Evolutionary conservation across 2,329 filamentous ascomycete genomes (phyloP).

Genomic region (Pseudofabraea citricarpa): DNA sequence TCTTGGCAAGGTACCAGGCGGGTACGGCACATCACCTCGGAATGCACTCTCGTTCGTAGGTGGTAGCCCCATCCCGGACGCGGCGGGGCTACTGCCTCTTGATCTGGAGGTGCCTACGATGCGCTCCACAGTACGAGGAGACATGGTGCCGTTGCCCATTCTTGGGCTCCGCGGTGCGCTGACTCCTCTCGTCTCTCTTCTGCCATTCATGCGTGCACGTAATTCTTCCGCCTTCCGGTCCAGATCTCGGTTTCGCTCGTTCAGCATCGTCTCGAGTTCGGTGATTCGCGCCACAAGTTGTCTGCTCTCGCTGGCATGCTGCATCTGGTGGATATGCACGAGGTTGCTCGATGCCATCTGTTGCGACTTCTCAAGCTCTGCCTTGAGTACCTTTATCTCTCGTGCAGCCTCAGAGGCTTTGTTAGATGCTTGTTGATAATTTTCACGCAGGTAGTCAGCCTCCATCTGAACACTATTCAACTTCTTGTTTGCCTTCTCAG

Average conservation of each 20-base stretch:
- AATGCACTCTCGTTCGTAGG: neutral
- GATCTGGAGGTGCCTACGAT: neutral
- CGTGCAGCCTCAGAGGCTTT: slow-evolving; percentile 11
- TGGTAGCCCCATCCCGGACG: neutral
- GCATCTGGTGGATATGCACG: slow-evolving; percentile 24
- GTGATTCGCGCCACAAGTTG: slow-evolving; percentile 26
- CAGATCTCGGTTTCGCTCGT: slow-evolving; percentile 30
- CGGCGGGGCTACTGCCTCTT: neutral
- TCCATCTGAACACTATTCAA: slow-evolving; percentile 15
- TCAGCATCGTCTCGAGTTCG: slow-evolving; percentile 20
- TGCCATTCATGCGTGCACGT: slow-evolving; percentile 36
- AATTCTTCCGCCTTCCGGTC: slow-evolving; percentile 33
- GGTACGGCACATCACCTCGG: neutral
- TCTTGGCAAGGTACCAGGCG: neutral
- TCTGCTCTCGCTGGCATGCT: slow-evolving; percentile 12
- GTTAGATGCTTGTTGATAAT: slow-evolving; percentile 25
- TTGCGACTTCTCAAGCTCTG: slow-evolving; percentile 11
- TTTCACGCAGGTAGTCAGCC: slow-evolving; percentile 21
- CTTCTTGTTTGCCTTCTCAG: slow-evolving; percentile 16
- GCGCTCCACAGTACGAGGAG: slow-evolving; percentile 11
- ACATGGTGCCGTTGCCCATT: slow-evolving; percentile 21
- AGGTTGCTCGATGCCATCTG: slow-evolving; percentile 18
- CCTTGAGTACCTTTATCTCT: slow-evolving; percentile 14
- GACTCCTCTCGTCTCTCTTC: slow-evolving; percentile 25
- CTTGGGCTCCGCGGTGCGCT: slow-evolving; percentile 25